These are phyloP conservation scores for Cystofilobasidium macerans DNA, from an alignment of 768 basidiomycete genomes.

Conservation along the genomic window DNA sequence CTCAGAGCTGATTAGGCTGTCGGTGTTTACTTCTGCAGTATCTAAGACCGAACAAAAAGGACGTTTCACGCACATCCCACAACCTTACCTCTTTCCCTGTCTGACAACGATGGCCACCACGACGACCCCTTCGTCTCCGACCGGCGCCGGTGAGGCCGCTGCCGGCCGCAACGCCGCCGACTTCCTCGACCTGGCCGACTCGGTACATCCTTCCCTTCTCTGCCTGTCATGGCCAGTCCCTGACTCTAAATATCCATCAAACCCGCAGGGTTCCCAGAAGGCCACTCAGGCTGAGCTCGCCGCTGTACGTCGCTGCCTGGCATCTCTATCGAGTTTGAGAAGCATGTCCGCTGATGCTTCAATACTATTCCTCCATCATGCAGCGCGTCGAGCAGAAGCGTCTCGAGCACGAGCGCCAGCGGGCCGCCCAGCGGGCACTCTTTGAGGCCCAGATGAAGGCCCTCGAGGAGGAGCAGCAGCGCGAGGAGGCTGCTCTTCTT, in stretches of 20 bases:
- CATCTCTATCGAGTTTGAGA: not conserved
- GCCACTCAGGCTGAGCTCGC: conserved; percentile 4
- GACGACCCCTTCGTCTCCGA: conserved; percentile 25
- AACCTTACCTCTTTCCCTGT: not conserved
- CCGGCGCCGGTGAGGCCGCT: conserved; percentile 8
- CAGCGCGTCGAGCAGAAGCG: conserved; percentile 85
- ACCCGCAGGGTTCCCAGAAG: conserved; percentile 3
- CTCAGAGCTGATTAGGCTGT: too few relatives aligned
- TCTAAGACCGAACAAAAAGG: not conserved
- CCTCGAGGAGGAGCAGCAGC: conserved; percentile 80
- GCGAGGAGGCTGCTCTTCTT: conserved; percentile 56
- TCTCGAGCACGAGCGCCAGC: conserved; percentile 79
- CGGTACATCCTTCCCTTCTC: conserved; percentile 43
- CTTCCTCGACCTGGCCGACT: conserved; percentile 86
- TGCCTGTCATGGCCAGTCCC: conserved; percentile 12
- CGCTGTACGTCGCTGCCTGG: not conserved
- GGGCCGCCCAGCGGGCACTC: conserved; percentile 67
- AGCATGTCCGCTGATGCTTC: too few relatives aligned
- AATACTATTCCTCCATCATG: conserved; percentile 24
- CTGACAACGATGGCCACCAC: conserved; percentile 23
- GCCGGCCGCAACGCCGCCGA: conserved; percentile 73
- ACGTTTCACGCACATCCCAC: not conserved
- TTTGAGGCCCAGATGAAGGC: conserved; percentile 91
- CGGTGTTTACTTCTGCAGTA: too few relatives aligned
- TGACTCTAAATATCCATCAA: not conserved